Evolutionary conservation across 192 early-diverging fungal genomes (phyloP).

Genomic region (Backusella macrospora): DNA sequence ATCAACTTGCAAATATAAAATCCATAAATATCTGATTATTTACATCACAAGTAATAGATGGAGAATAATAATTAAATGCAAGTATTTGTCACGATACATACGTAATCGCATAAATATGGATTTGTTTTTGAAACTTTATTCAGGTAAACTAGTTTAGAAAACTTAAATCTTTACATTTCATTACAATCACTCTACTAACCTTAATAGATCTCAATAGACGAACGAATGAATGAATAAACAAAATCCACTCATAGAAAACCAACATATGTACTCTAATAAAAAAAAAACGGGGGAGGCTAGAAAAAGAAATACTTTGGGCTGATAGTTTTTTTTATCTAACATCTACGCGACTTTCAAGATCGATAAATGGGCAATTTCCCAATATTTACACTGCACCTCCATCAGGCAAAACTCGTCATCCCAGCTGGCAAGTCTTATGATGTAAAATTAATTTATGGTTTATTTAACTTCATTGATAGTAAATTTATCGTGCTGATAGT

Average conservation of each 20-base stretch:
- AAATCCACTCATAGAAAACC: no score
- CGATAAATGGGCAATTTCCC: not conserved
- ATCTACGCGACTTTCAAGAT: not conserved
- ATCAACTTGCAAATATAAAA: not conserved
- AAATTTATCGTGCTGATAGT: not conserved
- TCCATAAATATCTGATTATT: not conserved
- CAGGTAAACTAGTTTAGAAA: not conserved
- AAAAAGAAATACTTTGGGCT: not conserved
- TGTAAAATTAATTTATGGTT: not conserved
- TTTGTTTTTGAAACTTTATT: not conserved
- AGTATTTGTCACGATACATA: not conserved
- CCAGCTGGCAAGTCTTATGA: not conserved
- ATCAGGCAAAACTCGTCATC: not conserved
- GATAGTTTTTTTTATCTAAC: not conserved
- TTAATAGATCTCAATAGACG: not conserved
- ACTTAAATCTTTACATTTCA: not conserved
- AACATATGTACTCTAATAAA: no score
- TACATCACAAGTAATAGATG: not conserved
- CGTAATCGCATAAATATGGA: not conserved
- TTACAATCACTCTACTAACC: not conserved
- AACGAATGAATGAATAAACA: no score
- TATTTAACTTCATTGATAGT: not conserved
- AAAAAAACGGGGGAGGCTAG: no score
- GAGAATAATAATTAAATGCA: not conserved
- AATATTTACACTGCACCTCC: not conserved